Conservation (phyloP, 495 filamentous ascomycete species). For the Trichocladium uniseriatum region DNA sequence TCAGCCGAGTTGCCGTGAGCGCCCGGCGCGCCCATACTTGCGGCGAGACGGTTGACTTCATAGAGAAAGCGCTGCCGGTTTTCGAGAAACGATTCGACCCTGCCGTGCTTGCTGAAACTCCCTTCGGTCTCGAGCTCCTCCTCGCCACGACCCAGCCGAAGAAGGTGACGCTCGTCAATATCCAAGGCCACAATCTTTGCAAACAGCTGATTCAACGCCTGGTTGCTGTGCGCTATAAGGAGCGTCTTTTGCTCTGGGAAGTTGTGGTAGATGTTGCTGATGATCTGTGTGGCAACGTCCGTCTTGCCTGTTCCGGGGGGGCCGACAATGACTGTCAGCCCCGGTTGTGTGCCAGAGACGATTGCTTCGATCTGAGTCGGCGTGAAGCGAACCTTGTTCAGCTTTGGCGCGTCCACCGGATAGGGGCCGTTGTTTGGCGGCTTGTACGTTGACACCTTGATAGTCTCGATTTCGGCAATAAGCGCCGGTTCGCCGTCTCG, state of each 20-base stretch:
- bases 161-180: slow-evolving; percentile 89
- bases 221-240: slow-evolving; percentile 93
- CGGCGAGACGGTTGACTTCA: slow-evolving; percentile 81
- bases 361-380: slow-evolving; percentile 88
- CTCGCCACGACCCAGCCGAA: slow-evolving; percentile 89
- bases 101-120: slow-evolving; percentile 88
- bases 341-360: slow-evolving; percentile 85
- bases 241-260: slow-evolving; percentile 87
- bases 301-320: slow-evolving; percentile 97
- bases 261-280: slow-evolving; percentile 98
- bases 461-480: slow-evolving; percentile 47
- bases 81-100: slow-evolving; percentile 92
- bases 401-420: slow-evolving; percentile 73
- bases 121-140: slow-evolving; percentile 81
- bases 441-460: slow-evolving; percentile 86
- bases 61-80: slow-evolving; percentile 67
- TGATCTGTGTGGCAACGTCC: slow-evolving; percentile 95
- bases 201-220: slow-evolving; percentile 97
- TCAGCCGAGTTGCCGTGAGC: slow-evolving; percentile 93
- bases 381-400: slow-evolving; percentile 82
- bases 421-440: slow-evolving; percentile 88
- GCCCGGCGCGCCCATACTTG: slow-evolving; percentile 73
- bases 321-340: slow-evolving; percentile 88
- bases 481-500: slow-evolving; percentile 58
- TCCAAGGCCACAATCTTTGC: slow-evolving; percentile 92